A percentile compares a stretch with the other conserved stretches of the same genome.
These are phyloP conservation scores for Fragilariopsis cylindrus DNA, from an alignment of 108 stramenopile species.

Conservation along the genomic window DNA sequence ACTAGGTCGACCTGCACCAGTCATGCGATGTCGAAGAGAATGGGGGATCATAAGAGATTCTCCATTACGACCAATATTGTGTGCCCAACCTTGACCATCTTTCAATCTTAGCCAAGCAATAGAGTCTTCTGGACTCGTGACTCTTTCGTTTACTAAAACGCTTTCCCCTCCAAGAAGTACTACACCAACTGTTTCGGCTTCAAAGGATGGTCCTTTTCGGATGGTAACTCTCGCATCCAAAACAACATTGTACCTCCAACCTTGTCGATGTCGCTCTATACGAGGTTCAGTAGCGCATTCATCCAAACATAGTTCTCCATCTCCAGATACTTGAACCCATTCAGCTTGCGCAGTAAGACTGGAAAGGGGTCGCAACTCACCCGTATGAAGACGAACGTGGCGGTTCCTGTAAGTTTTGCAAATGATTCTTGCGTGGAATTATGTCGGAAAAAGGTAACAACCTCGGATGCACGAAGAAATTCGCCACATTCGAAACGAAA, in stretches of 20 bases:
- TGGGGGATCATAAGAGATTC: constrained; percentile 62
- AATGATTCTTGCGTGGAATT: constrained; percentile 58
- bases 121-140: constrained; percentile 46
- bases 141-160: constrained; percentile 71
- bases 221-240: constrained; percentile 49
- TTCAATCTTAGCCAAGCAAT: constrained; percentile 75
- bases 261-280: constrained; percentile 72
- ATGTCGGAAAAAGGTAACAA: constrained; percentile 57
- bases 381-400: constrained; percentile 41
- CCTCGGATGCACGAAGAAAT: constrained; percentile 81
- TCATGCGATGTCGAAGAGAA: constrained; percentile 40
- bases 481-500: constrained; percentile 91
- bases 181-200: constrained; percentile 45
- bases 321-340: constrained; percentile 76
- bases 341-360: constrained; percentile 66
- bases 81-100: constrained; percentile 74
- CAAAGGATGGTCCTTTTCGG: constrained; percentile 69
- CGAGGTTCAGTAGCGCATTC: constrained; percentile 59
- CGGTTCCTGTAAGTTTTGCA: constrained; percentile 84
- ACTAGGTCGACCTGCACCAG: constrained; percentile 10
- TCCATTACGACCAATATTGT: constrained; percentile 45
- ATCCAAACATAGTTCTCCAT: constrained; percentile 58
- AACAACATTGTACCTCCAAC: constrained; percentile 76
- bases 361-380: constrained; percentile 51
- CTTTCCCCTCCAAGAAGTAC: constrained; percentile 47